Evolutionary conservation across 2,329 filamentous ascomycete species (phyloP).

Genomic region (Fusarium veterinarium): DNA sequence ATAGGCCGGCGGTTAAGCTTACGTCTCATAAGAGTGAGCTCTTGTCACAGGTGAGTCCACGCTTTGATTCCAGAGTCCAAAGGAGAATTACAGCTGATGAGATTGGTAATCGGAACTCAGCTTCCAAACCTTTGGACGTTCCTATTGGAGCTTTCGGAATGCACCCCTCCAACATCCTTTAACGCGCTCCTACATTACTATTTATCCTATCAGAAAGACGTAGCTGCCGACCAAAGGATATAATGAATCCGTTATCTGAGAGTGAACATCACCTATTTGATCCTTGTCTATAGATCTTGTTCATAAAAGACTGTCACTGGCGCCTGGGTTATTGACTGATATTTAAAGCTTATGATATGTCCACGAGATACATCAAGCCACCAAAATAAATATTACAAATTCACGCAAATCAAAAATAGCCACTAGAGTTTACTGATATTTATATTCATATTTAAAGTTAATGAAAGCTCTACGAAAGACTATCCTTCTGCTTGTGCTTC

Average conservation of each 20-base stretch:
- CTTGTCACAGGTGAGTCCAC: neutral
- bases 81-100: neutral
- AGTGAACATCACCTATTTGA: too few species aligned
- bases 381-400: too few species aligned
- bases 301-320: too few species aligned
- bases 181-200: neutral
- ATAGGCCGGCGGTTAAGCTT: neutral
- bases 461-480: neutral
- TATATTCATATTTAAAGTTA: neutral
- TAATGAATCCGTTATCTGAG: neutral
- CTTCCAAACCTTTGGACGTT: neutral
- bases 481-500: neutral
- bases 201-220: neutral
- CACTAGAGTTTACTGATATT: neutral
- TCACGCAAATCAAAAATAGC: neutral
- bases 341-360: too few species aligned
- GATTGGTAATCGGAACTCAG: neutral
- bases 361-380: too few species aligned
- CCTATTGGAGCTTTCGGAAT: neutral
- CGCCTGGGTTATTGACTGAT: neutral
- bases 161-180: neutral
- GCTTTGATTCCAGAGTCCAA: fast-evolving
- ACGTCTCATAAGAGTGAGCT: neutral
- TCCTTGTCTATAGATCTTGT: neutral
- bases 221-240: neutral